These are phyloP conservation scores for Lentinula guzmanii DNA, from an alignment of 768 basidiomycete genomes.

Conservation along the genomic window DNA sequence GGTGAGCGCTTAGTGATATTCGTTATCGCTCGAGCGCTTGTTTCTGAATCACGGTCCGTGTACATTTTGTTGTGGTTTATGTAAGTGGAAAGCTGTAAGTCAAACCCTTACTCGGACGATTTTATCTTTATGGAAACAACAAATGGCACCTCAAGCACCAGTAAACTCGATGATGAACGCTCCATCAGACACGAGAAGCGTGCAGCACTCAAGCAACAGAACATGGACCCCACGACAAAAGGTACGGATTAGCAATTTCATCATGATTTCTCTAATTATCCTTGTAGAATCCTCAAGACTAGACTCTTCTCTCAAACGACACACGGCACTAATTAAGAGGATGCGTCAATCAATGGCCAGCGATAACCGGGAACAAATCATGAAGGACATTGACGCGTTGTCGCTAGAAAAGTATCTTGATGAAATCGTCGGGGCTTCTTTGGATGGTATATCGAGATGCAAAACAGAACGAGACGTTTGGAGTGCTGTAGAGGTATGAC, in stretches of 20 bases:
- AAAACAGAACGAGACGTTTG: conserved; percentile 91
- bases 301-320: conserved; percentile 93
- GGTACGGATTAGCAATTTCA: conserved; percentile 3
- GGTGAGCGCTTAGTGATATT: background rate
- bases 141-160: conserved; percentile 8
- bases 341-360: conserved; percentile 80
- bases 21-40: no score
- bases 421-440: conserved; percentile 81
- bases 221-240: conserved; percentile 19
- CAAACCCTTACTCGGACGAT: background rate
- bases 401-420: conserved; percentile 95
- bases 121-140: conserved; percentile 10
- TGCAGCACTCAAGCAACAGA: conserved; percentile 50
- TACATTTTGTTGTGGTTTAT: background rate
- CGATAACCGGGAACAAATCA: conserved; percentile 79
- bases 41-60: background rate
- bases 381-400: conserved; percentile 89
- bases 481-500: conserved; percentile 83
- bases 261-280: background rate
- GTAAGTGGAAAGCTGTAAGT: background rate
- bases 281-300: conserved; percentile 64
- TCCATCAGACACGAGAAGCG: conserved; percentile 48
- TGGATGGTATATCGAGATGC: conserved; percentile 82
- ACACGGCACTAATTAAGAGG: conserved; percentile 93
- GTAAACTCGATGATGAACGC: conserved; percentile 44